These are phyloP conservation scores for Wallemia ichthyophaga DNA, from an alignment of 1,284 basidiomycete genomes.

Conservation along the genomic window DNA sequence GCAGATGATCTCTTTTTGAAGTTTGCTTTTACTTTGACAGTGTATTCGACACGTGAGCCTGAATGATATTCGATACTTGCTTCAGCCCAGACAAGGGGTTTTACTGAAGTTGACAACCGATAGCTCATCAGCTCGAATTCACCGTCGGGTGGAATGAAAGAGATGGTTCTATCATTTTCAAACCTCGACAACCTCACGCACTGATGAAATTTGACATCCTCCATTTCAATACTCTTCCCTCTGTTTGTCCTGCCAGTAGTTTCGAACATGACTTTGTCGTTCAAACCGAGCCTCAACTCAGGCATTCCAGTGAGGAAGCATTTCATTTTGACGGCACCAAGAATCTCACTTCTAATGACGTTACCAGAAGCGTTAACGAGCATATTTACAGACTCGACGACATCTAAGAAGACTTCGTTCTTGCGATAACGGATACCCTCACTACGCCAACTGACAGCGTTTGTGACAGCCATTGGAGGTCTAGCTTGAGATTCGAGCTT, in stretches of 20 bases:
- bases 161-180: slow-evolving; percentile 95
- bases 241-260: slow-evolving; percentile 76
- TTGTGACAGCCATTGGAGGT: slow-evolving; percentile 90
- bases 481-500: slow-evolving; percentile 90
- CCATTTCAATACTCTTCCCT: slow-evolving; percentile 97
- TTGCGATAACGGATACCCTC: slow-evolving; percentile 94
- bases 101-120: slow-evolving; percentile 78
- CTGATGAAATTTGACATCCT: slow-evolving; percentile 99
- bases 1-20: slow-evolving; percentile 90
- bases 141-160: slow-evolving; percentile 95
- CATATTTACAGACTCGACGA: slow-evolving; percentile 89
- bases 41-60: slow-evolving; percentile 81
- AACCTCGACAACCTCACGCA: slow-evolving; percentile 97
- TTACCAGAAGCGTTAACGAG: slow-evolving; percentile 90
- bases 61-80: slow-evolving; percentile 82
- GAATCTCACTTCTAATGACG: slow-evolving; percentile 85
- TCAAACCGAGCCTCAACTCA: slow-evolving; percentile 73
- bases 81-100: slow-evolving; percentile 94
- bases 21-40: slow-evolving; percentile 92
- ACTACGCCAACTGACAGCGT: slow-evolving; percentile 92
- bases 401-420: slow-evolving; percentile 98
- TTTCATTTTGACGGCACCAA: slow-evolving; percentile 98
- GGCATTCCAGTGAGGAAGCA: slow-evolving; percentile 98
- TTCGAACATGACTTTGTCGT: slow-evolving; percentile 99
- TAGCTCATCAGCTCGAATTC: slow-evolving; percentile 98